These are phyloP conservation scores for Moesziomyces sp. DNA, from an alignment of 1,284 basidiomycete genomes.

Conservation along the genomic window DNA sequence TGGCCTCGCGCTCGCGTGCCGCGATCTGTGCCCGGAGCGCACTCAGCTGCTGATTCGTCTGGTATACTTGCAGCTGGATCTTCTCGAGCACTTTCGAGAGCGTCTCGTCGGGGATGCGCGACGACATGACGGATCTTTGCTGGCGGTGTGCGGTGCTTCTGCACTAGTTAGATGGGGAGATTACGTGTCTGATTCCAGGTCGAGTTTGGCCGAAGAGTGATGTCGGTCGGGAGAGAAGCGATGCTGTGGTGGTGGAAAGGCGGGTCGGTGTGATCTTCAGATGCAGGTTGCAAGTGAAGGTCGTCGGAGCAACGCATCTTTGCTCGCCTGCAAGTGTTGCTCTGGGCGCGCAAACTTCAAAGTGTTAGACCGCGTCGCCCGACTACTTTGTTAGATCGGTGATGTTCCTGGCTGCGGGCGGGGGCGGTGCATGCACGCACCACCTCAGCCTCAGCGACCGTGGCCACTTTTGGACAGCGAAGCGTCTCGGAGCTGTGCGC, in stretches of 20 bases:
- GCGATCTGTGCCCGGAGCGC: slow-evolving; percentile 34
- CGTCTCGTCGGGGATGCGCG: slow-evolving; percentile 35
- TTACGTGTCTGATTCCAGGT: too few relatives aligned
- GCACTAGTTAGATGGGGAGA: too few relatives aligned
- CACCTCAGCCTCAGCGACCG: not conserved
- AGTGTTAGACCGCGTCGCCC: not conserved
- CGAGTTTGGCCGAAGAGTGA: too few relatives aligned
- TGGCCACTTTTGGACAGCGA: not conserved
- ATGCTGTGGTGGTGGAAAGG: too few relatives aligned
- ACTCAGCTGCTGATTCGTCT: slow-evolving; percentile 37
- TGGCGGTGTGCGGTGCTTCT: too few relatives aligned
- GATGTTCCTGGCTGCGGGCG: not conserved
- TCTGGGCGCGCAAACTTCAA: not conserved
- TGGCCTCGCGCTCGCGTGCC: slow-evolving; percentile 31
- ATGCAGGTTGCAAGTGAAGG: too few relatives aligned
- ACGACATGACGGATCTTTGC: slow-evolving; percentile 8
- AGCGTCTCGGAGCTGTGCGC: too few relatives aligned
- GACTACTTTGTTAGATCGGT: too few relatives aligned
- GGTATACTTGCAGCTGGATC: slow-evolving; percentile 42
- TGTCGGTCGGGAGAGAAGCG: too few relatives aligned
- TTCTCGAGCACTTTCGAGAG: slow-evolving; percentile 41
- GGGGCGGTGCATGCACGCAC: not conserved
- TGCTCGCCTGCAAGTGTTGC: not conserved
- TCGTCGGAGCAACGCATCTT: not conserved
- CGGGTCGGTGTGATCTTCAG: too few relatives aligned